Percentiles rank a stretch among this genome's conserved stretches.
Evolutionary conservation across 2,329 filamentous ascomycete genomes (phyloP).

Genomic region (Neurospora sp.): DNA sequence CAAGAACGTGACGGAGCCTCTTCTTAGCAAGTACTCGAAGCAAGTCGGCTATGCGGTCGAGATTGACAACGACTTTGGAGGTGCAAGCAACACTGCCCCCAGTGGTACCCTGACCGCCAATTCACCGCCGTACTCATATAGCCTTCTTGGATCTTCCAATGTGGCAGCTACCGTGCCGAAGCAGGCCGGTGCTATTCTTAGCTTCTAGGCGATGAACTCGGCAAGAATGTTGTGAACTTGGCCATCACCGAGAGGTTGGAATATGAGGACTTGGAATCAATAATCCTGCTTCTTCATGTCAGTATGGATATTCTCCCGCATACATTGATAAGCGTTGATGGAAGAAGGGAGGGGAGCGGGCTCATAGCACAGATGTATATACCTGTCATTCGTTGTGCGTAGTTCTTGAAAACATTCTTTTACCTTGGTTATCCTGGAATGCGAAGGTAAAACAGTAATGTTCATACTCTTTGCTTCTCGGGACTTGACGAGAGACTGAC

Average conservation of each 20-base stretch:
- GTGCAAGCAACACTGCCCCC: constrained; percentile 36
- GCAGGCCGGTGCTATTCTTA: constrained; percentile 12
- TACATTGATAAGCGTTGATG: background rate
- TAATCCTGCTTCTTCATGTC: background rate
- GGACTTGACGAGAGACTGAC: background rate
- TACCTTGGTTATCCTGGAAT: background rate
- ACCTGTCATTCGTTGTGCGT: background rate
- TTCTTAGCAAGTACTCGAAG: constrained; percentile 32
- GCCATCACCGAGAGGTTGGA: background rate
- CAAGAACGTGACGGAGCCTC: constrained; percentile 26
- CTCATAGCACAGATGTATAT: background rate
- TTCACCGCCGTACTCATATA: constrained; percentile 44
- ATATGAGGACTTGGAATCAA: background rate
- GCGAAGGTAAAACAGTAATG: background rate
- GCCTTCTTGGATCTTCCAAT: constrained; percentile 36
- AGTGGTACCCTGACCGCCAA: constrained; percentile 34
- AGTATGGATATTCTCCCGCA: background rate
- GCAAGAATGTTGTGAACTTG: background rate
- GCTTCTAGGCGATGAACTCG: constrained; percentile 4
- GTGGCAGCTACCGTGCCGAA: constrained; percentile 20
- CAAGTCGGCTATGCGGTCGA: constrained; percentile 30
- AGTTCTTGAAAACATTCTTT: background rate
- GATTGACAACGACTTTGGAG: constrained; percentile 34
- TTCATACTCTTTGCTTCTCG: background rate
- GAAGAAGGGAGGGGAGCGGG: background rate